Evolutionary conservation across 345 rosid species (phyloP).

Genomic region (Acer negundo): DNA sequence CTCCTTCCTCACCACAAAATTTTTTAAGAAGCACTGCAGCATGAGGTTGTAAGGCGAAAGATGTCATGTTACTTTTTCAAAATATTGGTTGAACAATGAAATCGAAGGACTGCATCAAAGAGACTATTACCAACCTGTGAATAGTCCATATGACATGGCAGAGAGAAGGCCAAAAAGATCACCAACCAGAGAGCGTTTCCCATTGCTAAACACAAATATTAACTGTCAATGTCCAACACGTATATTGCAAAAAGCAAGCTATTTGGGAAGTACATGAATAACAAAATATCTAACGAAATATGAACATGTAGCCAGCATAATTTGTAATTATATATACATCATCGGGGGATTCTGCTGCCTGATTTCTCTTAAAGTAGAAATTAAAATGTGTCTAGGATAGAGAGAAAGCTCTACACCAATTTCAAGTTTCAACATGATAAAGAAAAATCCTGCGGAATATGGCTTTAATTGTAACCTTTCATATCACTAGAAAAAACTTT

Average conservation of each 20-base stretch:
- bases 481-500: not conserved
- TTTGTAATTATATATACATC: conserved; percentile 13
- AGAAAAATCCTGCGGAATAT: not conserved
- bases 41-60: conserved; percentile 17
- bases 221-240: conserved; percentile 43
- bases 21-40: conserved; percentile 94
- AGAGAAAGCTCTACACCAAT: not conserved
- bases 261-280: not conserved
- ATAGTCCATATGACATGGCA: conserved; percentile 89
- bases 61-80: conserved; percentile 10
- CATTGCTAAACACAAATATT: conserved; percentile 74
- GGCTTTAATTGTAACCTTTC: not conserved
- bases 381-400: not conserved
- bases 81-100: not conserved
- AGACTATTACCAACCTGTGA: conserved; percentile 59
- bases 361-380: not conserved
- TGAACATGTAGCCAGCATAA: conserved; percentile 19
- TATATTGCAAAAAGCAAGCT: conserved; percentile 30
- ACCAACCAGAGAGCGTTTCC: conserved; percentile 81
- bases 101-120: not conserved
- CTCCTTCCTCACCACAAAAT: conserved; percentile 96
- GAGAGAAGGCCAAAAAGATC: conserved; percentile 98
- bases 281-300: conserved; percentile 29
- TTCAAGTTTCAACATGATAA: not conserved
- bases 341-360: not conserved